Evolutionary conservation across 768 basidiomycete species (phyloP).

Genomic region (Kockovaella imperatae): DNA sequence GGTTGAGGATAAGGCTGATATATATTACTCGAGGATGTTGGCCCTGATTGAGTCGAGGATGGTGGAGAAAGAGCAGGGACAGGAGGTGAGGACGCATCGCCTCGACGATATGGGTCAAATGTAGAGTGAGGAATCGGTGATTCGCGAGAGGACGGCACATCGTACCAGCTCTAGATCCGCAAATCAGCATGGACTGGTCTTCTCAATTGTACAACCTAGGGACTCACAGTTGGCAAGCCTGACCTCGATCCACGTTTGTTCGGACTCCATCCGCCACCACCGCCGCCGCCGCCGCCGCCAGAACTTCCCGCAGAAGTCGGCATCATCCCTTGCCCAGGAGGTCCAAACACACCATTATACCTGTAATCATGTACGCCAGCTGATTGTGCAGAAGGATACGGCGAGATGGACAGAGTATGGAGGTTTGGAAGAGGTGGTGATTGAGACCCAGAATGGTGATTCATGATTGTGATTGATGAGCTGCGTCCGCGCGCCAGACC

Average conservation of each 20-base stretch:
- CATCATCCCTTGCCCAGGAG: conserved; percentile 15
- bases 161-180: conserved; percentile 29
- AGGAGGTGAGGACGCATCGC: conserved; percentile 17
- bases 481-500: not conserved
- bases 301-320: conserved; percentile 20
- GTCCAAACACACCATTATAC: conserved; percentile 38
- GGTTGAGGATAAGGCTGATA: conserved; percentile 17
- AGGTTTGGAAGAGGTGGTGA: conserved; percentile 36
- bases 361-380: conserved; percentile 12
- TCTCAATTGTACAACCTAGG: not conserved
- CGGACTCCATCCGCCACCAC: conserved; percentile 23
- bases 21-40: conserved; percentile 22
- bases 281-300: conserved; percentile 17
- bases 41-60: conserved; percentile 34
- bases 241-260: not conserved
- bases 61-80: conserved; percentile 36
- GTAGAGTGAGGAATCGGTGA: conserved; percentile 14
- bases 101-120: conserved; percentile 31
- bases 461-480: conserved; percentile 1
- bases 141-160: conserved; percentile 26
- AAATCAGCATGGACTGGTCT: not conserved
- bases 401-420: conserved; percentile 31
- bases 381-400: conserved; percentile 6
- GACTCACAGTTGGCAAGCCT: conserved; percentile 1
- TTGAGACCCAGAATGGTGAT: conserved; percentile 2